Evolutionary conservation across 1,284 basidiomycete genomes (phyloP), one percentile per base, ranked within the genome.

Genomic region (Irpex sp.): DNA sequence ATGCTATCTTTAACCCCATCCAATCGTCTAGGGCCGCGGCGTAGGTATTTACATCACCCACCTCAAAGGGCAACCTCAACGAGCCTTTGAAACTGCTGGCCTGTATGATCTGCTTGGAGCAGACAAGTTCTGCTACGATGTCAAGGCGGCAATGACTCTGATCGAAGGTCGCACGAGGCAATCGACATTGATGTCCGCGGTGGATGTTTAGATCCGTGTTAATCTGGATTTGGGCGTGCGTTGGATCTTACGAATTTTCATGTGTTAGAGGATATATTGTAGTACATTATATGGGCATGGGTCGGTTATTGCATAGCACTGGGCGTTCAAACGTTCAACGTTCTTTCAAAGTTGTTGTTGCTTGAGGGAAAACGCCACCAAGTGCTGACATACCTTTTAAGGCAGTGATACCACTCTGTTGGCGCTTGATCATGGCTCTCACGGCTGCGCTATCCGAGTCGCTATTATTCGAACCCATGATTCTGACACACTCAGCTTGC

Each of bases 11-110:
- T 51, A 17, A 63, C 57, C 31, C 13, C 56, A 63, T 31, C 57
- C 56, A 36, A 62, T 58, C 37, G 54, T 46, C 68, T 70, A 89
- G 87, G 78, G 76, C 70, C 89, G 92, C 8, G 87, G 84, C 4
- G 92, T 94, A 13, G 82, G 79, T 2, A 75, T 95, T 26, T 93
- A 88, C 75, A 87, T 96, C 69, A 89, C 93, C 0, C 93, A 95
- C 72, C 81, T 95, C 56, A 83, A 85, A 49, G 71, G 78, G 0
- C 75, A 74, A 0, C 83, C 88, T 56, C 78, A 82, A 58, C 77
- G 80, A 54, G 80, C 81, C 66, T 94, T 95, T 66, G 78, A 81
- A 53, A 84, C 83, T 58, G 90, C 88, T 26, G 90, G 90, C 1
- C 83, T 92, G 50, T 78, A 85, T 39, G 74, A 79, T 5, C 75